Conservation (phyloP, 208 protist species). For the Phytomonas francai region DNA sequence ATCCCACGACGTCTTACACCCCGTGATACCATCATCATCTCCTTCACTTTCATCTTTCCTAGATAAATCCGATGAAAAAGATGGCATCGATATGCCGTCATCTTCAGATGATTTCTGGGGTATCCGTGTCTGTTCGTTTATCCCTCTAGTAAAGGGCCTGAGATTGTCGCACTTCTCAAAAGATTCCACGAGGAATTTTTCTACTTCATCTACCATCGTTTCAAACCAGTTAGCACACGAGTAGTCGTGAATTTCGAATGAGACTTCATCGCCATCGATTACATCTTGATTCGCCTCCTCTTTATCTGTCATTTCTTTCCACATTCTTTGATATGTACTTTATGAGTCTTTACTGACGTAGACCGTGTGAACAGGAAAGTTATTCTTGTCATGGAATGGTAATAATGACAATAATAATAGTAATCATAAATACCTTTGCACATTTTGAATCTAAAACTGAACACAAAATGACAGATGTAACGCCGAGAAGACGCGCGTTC, state of each 20-base stretch:
- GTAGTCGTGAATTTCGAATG: constrained; percentile 70
- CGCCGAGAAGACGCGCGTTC: background rate
- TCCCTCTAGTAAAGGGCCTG: background rate
- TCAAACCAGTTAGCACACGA: constrained; percentile 67
- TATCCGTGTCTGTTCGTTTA: background rate
- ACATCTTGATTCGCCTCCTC: background rate
- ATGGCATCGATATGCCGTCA: background rate
- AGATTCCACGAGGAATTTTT: constrained; percentile 29
- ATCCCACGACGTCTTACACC: background rate
- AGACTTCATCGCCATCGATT: constrained; percentile 29
- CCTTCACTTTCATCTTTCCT: background rate
- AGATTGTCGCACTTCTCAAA: background rate
- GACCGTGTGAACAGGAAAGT: background rate
- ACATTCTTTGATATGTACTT: background rate
- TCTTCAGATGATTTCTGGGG: background rate
- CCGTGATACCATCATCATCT: background rate
- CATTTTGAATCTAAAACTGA: constrained; percentile 1
- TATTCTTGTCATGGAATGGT: background rate
- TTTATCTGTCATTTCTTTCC: constrained; percentile 4
- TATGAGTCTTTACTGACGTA: background rate
- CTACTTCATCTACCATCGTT: constrained; percentile 39
- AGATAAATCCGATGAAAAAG: background rate
- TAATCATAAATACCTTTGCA: constrained; percentile 1
- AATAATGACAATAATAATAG: constrained; percentile 2
- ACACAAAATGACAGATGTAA: constrained; percentile 4